Evolutionary conservation across 2,329 filamentous ascomycete genomes (phyloP).

Genomic region (Elsinoe ampelina): DNA sequence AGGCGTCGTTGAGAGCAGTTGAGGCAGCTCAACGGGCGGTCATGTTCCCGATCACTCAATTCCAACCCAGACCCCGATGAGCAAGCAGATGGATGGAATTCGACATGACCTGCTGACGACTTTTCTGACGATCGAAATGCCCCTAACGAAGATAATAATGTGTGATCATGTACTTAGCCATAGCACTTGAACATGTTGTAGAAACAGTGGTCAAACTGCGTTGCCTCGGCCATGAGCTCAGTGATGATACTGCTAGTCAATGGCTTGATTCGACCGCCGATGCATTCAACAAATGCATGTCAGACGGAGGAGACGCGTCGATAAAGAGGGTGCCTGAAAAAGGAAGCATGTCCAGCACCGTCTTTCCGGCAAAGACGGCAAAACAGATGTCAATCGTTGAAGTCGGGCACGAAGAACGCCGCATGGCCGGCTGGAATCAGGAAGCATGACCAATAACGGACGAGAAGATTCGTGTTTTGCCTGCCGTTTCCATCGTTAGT

Average conservation of each 20-base stretch:
- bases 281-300: background rate
- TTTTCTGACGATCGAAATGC: too few species aligned
- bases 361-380: background rate
- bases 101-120: too few species aligned
- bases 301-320: background rate
- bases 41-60: background rate
- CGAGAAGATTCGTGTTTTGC: background rate
- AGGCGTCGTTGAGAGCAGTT: background rate
- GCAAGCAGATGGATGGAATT: background rate
- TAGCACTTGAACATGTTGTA: too few species aligned
- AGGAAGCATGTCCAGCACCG: background rate
- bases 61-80: background rate
- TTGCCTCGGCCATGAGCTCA: too few species aligned
- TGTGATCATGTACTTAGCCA: too few species aligned
- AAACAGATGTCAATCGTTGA: background rate
- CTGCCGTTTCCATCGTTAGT: constrained; percentile 7
- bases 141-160: too few species aligned
- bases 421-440: background rate
- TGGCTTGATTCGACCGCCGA: too few species aligned
- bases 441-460: background rate
- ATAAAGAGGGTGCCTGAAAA: background rate
- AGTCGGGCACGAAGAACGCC: background rate
- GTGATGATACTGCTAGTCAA: too few species aligned
- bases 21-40: background rate
- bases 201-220: too few species aligned